phyloP scores from a whole-genome alignment of 2,329 filamentous ascomycete species.

The Akanthomyces lecanii region DNA sequence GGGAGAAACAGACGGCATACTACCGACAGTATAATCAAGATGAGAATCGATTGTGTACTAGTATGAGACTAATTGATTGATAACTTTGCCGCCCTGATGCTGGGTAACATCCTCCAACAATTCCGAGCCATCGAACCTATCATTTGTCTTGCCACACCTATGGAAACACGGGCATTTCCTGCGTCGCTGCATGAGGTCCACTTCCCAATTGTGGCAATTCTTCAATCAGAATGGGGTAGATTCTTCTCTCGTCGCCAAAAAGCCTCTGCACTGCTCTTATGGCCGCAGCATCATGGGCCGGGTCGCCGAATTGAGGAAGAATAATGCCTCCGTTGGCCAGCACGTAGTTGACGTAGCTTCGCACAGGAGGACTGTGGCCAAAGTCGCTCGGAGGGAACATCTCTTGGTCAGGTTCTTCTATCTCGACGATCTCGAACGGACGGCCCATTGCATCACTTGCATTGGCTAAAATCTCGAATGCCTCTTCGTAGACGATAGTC shows the following conservation, averaged over 20 bases:
- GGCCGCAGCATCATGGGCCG: slow-evolving; percentile 23
- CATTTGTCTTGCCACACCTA: background rate
- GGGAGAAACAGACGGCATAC: too few relatives aligned
- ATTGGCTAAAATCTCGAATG: slow-evolving; percentile 11
- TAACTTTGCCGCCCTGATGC: too few relatives aligned
- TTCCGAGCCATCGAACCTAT: too few relatives aligned
- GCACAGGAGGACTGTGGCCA: slow-evolving; percentile 6
- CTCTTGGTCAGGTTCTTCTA: slow-evolving; percentile 23
- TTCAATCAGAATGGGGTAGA: background rate
- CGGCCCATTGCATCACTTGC: slow-evolving; percentile 23
- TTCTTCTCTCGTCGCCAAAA: background rate
- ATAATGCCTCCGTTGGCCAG: slow-evolving; percentile 27
- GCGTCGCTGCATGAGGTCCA: background rate
- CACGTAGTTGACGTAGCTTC: slow-evolving; percentile 26
- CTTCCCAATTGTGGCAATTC: background rate
- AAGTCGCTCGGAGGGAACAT: background rate
- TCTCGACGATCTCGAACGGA: slow-evolving; percentile 22
- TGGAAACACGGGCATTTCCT: background rate
- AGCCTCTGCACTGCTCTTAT: slow-evolving; percentile 5
- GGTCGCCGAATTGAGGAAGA: slow-evolving; percentile 26
- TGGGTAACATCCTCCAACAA: too few relatives aligned
- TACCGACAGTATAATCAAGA: too few relatives aligned
- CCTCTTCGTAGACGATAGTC: background rate
- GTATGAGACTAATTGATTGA: too few relatives aligned
- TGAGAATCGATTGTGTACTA: too few relatives aligned